Base-by-base conservation (phyloP, 2,329 filamentous ascomycete genomes). In the Pseudocercospora macadamiae region DNA sequence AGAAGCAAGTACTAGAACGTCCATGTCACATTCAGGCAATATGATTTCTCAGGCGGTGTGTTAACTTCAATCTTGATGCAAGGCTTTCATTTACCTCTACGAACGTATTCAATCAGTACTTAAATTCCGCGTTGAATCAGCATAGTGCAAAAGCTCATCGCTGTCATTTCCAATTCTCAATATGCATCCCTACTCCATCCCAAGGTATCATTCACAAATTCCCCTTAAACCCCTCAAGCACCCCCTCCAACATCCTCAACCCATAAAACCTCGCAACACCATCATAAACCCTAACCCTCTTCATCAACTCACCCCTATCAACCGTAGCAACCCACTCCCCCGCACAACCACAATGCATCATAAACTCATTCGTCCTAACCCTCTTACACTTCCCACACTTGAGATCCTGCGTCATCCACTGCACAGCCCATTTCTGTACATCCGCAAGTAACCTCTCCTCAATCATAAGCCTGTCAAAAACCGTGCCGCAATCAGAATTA, bases 341-440 rank as follows among this genome's bases (percentile, higher is more conserved):
- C 61, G 90, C 91, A 79, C 95, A 99, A 9, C 88, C 89, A 76
- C 96, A 99, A 75, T 97, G 93, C 74, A 97, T 93, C 87, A 95
- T 92, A 68, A 97, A 96, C 70, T 97, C 93, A 73, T 96, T 97
- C 37, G 90, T 82, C 71, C 91, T 81, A 36, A 96, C 75, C 3
- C 77, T 69, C 39, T 74, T 75, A 68, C 85, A 87, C 66, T 91
- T 91, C 28, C 83, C 85, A 73, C 95, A 99, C 76, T 91, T 91
- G 58, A 97, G 76, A 74, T 99, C 95, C 77, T 97, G 93, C 30
- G 88, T 90, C 63, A 86, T 83, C 93, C 96, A 99, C 68, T 89
- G 86, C 23, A 91, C 83, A 6, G 91, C 80, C 71, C 89, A 77
- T 19, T 84, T 85, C 74, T 97, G 87, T 16, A 97, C 88, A 56